Evolutionary conservation across 345 rosid genomes (phyloP), one percentile per base, ranked within the genome.

Genomic region (Carallia pectinifolia): DNA sequence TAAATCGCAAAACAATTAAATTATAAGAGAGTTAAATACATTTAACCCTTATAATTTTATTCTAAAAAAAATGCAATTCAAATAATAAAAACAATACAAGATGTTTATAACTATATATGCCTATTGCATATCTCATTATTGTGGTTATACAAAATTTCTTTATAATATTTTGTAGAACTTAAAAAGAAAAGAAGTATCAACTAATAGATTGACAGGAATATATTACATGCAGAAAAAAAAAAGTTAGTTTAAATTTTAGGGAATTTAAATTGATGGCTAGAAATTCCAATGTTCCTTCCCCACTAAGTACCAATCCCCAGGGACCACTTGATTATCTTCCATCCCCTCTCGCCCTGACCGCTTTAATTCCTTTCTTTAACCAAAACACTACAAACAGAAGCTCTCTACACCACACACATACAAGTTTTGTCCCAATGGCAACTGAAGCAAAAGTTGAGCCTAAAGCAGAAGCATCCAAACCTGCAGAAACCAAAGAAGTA

Each of bases 371-470:
- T 5, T 27, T 4, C 13, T 56, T 56, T 13, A 56, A 56, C 16
- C 33, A 56, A 9, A 44, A 44, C 50, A 44, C 23, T 23, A 23
- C 50, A 44, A 44, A 16, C 17, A 2, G 16, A 12, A 44, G 4
- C 50, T 12, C 50, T 23, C 23, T 23, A 12, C 33, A 56, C 33
- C 60, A 4, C 29, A 56, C 60, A 1, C 54, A 0, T 27, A 7
- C 65, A 1, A 17, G 6, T 1, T 7, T 6, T 44, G 19, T 62
- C 17, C 33, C 31, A 69, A 88, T 86, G 88, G 87, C 87, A 53
- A 23, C 76, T 67, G 85, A 84, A 58, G 72, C 69, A 40, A 83
- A 83, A 27, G 31, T 23, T 23, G 60, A 56, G 16, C 31, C 10
- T 3, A 56, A 27, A 56, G 23, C 60, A 27, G 60, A 56, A 27